Base-by-base conservation (phyloP, 169 alveolate species). In the Cryptosporidium parvum region DNA sequence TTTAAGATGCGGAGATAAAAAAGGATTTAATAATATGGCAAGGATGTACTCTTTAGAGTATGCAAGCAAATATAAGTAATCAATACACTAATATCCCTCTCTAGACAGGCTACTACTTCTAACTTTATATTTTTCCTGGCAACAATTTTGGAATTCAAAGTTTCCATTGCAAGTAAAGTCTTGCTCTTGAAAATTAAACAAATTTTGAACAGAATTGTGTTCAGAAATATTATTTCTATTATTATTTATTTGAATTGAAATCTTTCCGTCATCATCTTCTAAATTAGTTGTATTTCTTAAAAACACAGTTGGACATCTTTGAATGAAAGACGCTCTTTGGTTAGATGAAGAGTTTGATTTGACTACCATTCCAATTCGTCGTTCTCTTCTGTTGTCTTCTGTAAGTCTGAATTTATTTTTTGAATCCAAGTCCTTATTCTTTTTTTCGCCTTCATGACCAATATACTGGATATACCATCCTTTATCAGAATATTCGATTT, bases 21-120 rank as follows among this genome's bases (percentile, higher is more conserved):
- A 92, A 37, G 99, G 98, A 6, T 97, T 94, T 85, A 93, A 95
- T 42, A 93, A 97, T 31, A 93, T 97, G 98, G 99, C 99, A n/a
- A 92, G 93, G 86, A 97, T 97, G 98, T 97, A 96, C 91, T 95
- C 99, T 39, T 72, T 93, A 48, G 99, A 97, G 91, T 94, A 91
- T 92, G 98, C 98, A 5, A 71, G 86, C 10, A 92, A 85, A 62
- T 69, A 80, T 59, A 9, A 48, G 16, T 39, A 62, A 67, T 42
- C 10, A 44, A 21, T 70, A 70, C 37, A 3, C 29, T 44, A 84
- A 59, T 70, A 42, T 29, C 73, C 80, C 7, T 80, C 73, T 42
- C 89, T 80, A 31, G 75, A 65, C 33, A 80, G 65, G 62, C 89
- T 80, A 45, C 75, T 80, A 44, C 69, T 45, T 51, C 89, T 59